phyloP scores from a whole-genome alignment of 1,284 basidiomycete genomes.

The Ustilago xerochloae region DNA sequence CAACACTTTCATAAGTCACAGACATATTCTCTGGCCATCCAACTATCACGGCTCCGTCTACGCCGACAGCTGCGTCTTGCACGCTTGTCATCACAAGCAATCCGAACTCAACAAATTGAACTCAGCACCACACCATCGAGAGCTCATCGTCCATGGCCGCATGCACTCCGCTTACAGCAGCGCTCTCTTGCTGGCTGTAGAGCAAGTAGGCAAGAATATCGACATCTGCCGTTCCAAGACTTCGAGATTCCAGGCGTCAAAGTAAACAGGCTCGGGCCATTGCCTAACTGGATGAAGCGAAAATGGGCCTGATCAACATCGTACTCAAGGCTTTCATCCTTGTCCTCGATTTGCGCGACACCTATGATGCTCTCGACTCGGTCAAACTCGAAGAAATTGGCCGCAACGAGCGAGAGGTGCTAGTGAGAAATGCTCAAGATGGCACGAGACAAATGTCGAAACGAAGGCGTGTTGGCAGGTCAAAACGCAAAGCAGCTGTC shows the following conservation, averaged over 20 bases:
- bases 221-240: no score
- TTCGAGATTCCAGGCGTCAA: no score
- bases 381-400: conserved; percentile 33
- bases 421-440: conserved; percentile 29
- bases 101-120: no score
- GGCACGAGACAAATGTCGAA: conserved; percentile 28
- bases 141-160: no score
- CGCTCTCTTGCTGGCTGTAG: no score
- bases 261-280: no score
- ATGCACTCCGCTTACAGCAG: no score
- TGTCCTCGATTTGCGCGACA: conserved; percentile 37
- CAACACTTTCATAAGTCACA: neutral
- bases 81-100: no score
- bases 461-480: conserved; percentile 27
- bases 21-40: neutral
- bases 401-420: conserved; percentile 26
- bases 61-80: neutral
- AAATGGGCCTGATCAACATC: conserved; percentile 43
- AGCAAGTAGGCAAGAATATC: no score
- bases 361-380: conserved; percentile 31
- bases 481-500: conserved; percentile 31
- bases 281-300: neutral
- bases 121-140: no score
- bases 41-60: no score
- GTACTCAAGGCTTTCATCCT: conserved; percentile 36